Percentiles rank a stretch among this genome's conserved stretches.
Conservation (phyloP, 2,329 filamentous ascomycete species). For the Sordariomycetes sp. region DNA sequence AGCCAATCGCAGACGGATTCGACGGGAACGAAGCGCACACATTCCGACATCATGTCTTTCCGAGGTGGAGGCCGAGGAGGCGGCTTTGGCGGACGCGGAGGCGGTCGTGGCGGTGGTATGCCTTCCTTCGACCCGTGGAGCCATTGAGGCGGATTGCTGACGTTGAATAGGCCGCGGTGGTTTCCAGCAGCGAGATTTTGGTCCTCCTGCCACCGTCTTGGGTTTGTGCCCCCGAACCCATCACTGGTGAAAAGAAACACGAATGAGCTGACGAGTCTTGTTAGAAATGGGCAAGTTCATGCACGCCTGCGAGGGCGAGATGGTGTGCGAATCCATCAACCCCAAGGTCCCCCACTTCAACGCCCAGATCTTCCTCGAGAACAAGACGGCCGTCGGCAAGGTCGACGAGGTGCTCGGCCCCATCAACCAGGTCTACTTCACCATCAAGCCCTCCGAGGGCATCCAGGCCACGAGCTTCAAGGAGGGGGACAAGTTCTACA, state of each 20-base stretch:
- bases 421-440: slow-evolving; percentile 97
- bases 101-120: slow-evolving; percentile 26
- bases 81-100: slow-evolving; percentile 21
- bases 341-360: slow-evolving; percentile 98
- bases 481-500: slow-evolving; percentile 94
- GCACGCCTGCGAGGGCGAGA: slow-evolving; percentile 93
- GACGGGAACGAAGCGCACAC: not conserved
- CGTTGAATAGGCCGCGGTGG: slow-evolving; percentile 22
- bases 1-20: not conserved
- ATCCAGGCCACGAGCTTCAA: slow-evolving; percentile 95
- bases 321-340: slow-evolving; percentile 94
- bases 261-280: not conserved
- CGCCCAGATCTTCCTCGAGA: slow-evolving; percentile 96
- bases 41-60: slow-evolving; percentile 24
- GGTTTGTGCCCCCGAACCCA: slow-evolving; percentile 14
- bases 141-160: not conserved
- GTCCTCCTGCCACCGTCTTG: slow-evolving; percentile 25
- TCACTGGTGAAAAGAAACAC: not conserved
- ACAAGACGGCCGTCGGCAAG: slow-evolving; percentile 94
- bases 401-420: slow-evolving; percentile 97
- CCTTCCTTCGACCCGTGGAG: slow-evolving; percentile 4
- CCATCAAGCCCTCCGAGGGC: slow-evolving; percentile 92
- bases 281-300: slow-evolving; percentile 85
- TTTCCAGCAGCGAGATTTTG: slow-evolving; percentile 29
- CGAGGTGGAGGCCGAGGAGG: slow-evolving; percentile 26